Evolutionary conservation across 371 early-diverging fungal genomes (phyloP).

Genomic region (Mucor sp.): DNA sequence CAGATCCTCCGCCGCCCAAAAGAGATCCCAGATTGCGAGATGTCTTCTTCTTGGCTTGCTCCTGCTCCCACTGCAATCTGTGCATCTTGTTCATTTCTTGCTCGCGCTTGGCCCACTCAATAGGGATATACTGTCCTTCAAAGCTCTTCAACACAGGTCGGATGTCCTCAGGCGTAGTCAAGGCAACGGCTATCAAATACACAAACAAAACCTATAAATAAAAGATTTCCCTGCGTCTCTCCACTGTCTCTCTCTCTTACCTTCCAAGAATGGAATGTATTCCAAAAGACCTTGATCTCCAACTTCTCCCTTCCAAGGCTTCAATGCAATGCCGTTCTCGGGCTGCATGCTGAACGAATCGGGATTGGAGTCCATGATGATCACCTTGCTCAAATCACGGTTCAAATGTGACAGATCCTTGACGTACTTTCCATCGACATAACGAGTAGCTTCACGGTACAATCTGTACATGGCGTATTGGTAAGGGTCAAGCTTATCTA

Average conservation of each 20-base stretch:
- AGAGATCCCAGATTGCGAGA: constrained; percentile 47
- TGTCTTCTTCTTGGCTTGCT: constrained; percentile 57
- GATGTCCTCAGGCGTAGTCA: constrained; percentile 78
- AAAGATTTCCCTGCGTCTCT: background rate
- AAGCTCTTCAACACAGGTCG: constrained; percentile 70
- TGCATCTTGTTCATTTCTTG: constrained; percentile 64
- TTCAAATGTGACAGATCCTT: constrained; percentile 94
- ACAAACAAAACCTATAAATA: background rate
- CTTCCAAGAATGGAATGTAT: constrained; percentile 91
- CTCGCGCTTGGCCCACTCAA: constrained; percentile 74
- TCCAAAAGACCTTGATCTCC: constrained; percentile 81
- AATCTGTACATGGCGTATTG: constrained; percentile 84
- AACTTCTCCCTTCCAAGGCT: constrained; percentile 87
- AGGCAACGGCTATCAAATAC: constrained; percentile 54
- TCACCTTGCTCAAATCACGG: constrained; percentile 90
- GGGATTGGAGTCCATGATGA: constrained; percentile 90
- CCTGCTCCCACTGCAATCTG: constrained; percentile 72
- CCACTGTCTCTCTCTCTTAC: constrained; percentile 30
- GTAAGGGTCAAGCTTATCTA: constrained; percentile 90
- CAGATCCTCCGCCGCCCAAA: constrained; percentile 36
- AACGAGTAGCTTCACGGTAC: constrained; percentile 87
- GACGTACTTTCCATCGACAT: constrained; percentile 82
- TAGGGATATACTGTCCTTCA: constrained; percentile 69
- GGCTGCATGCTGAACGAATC: constrained; percentile 85
- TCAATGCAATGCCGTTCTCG: constrained; percentile 84